Evolutionary conservation across 1,284 basidiomycete species (phyloP).

Genomic region (Apiotrichum siamense): DNA sequence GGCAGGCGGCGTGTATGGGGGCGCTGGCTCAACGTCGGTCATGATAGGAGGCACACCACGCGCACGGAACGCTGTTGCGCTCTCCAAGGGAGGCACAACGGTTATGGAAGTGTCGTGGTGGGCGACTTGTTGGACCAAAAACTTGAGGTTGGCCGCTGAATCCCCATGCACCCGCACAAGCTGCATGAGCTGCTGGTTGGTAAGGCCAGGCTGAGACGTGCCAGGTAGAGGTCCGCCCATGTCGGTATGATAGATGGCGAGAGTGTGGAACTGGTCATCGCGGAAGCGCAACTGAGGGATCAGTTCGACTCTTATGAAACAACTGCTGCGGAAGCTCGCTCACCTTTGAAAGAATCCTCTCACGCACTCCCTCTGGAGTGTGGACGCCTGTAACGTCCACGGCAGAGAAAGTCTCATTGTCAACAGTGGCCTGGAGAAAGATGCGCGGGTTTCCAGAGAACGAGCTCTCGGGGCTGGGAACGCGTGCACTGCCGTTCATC

Average conservation of each 20-base stretch:
- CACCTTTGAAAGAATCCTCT: slow-evolving; percentile 78
- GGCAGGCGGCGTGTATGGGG: slow-evolving; percentile 15
- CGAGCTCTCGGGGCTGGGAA: slow-evolving; percentile 36
- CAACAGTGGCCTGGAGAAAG: slow-evolving; percentile 59
- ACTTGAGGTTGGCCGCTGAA: slow-evolving; percentile 67
- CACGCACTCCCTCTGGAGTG: slow-evolving; percentile 67
- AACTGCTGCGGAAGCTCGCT: slow-evolving; percentile 19
- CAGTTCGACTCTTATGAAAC: neutral
- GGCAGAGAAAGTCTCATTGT: slow-evolving; percentile 70
- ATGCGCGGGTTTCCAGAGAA: slow-evolving; percentile 14
- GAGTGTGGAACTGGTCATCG: slow-evolving; percentile 70
- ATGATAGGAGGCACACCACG: slow-evolving; percentile 27
- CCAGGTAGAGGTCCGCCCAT: slow-evolving; percentile 64
- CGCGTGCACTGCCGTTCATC: slow-evolving; percentile 10
- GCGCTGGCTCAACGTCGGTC: slow-evolving; percentile 20
- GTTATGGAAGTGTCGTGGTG: slow-evolving; percentile 31
- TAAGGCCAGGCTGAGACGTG: slow-evolving; percentile 62
- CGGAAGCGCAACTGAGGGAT: slow-evolving; percentile 63
- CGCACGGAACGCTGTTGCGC: neutral
- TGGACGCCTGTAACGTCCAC: slow-evolving; percentile 70
- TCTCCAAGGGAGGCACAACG: slow-evolving; percentile 30
- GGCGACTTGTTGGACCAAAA: slow-evolving; percentile 55
- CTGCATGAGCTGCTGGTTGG: slow-evolving; percentile 61
- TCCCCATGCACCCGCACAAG: slow-evolving; percentile 70
- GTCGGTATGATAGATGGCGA: slow-evolving; percentile 78